Base-by-base conservation (phyloP, 169 alveolate genomes). In the Cryptosporidium meleagridis region DNA sequence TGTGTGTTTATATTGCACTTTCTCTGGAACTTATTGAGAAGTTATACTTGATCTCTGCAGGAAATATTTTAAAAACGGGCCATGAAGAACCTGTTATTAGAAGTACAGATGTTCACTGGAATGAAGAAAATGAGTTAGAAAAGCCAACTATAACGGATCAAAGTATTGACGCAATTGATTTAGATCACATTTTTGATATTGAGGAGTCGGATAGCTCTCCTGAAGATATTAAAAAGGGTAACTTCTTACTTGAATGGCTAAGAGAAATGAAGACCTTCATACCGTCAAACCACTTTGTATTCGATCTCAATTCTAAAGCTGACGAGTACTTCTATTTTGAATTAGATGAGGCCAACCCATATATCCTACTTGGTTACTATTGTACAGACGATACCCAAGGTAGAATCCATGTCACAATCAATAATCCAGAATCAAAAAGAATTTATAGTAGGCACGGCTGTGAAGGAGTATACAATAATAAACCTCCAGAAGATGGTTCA, bases 401-500 rank as follows among this genome's bases (percentile, higher is more conserved):
- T 3, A 65, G 45, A 16, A 80, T 80, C 37, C 89, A 80, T 41
- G 80, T 80, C 16, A 80, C 75, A 16, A 80, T 80, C 9, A 80
- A 59, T 41, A 80, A 80, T 31, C 89, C 89, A 80, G 89, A 80
- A 44, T 80, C 89, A n/a, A 80, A 80, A 48, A 62, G 75, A 62
- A 80, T 80, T 59, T 80, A 44, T 26, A 80, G 75, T 0, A 80
- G 65, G 51, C 73, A 62, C 9, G 89, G 89, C 21, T 80, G 89
- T 62, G 89, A 80, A 26, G 89, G 89, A 7, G 89, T 80, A n/a
- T 80, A 80, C 10, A 80, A 45, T 33, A 80, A 80, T 29, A n/a
- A 62, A 29, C 48, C 68, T 12, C 53, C 62, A 37, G 33, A 37
- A 29, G 45, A 41, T 44, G 80, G 53, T 4, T 29, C 67, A n/a